phyloP scores from a whole-genome alignment of 2,329 filamentous ascomycete genomes.

The Colletotrichum lini region DNA sequence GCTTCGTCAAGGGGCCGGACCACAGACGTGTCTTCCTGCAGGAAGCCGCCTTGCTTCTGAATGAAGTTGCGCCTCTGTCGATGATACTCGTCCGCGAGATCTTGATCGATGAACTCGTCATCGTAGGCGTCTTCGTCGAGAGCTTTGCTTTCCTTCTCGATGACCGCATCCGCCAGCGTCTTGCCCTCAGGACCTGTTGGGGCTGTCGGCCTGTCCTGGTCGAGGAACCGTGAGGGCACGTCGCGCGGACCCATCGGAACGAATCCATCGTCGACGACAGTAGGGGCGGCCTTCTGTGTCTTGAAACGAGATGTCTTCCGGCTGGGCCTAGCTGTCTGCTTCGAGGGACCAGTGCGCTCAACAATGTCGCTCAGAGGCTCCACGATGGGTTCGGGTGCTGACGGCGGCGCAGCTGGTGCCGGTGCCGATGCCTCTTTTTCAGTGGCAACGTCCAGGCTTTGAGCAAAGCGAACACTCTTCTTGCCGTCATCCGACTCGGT shows the following conservation, averaged over 20 bases:
- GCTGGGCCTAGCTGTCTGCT: conserved; percentile 47
- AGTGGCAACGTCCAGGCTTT: conserved; percentile 78
- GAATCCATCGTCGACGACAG: conserved; percentile 47
- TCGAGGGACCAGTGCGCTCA: conserved; percentile 57
- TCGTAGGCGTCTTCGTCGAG: conserved; percentile 50
- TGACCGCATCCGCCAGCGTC: conserved; percentile 72
- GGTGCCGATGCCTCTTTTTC: conserved; percentile 43
- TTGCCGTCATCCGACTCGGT: conserved; percentile 52
- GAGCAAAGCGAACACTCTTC: conserved; percentile 88
- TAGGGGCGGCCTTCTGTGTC: conserved; percentile 47
- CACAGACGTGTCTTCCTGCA: conserved; percentile 77
- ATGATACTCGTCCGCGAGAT: conserved; percentile 88
- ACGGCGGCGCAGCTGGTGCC: conserved; percentile 4
- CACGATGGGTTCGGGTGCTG: conserved; percentile 51
- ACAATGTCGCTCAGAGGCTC: conserved; percentile 69
- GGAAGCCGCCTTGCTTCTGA: conserved; percentile 85
- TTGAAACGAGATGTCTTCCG: conserved; percentile 68
- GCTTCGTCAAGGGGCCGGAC: conserved; percentile 78
- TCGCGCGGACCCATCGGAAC: conserved; percentile 61
- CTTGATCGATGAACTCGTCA: conserved; percentile 80
- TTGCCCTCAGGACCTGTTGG: conserved; percentile 66
- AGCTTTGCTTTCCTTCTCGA: conserved; percentile 65
- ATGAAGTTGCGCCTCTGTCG: conserved; percentile 87
- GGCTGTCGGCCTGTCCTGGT: conserved; percentile 54
- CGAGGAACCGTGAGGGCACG: conserved; percentile 57